A percentile compares a stretch with the other conserved stretches of the same genome.
phyloP scores from a whole-genome alignment of 352 stramenopile species.

The Phytophthora syringae region DNA sequence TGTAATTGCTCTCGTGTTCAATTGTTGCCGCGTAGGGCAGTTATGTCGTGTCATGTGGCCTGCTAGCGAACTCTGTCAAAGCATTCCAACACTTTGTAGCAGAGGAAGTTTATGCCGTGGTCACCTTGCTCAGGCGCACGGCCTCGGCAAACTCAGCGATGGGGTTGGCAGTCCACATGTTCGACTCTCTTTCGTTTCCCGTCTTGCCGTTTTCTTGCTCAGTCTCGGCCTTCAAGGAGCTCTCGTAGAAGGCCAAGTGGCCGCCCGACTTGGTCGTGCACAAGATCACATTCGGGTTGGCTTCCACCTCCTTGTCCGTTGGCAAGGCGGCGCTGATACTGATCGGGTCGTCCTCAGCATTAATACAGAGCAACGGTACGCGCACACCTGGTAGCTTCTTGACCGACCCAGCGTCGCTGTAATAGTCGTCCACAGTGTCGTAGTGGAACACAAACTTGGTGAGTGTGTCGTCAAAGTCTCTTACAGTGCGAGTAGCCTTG shows the following conservation, averaged over 20 bases:
- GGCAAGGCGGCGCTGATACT: slow-evolving; percentile 47
- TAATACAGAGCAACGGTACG: slow-evolving; percentile 72
- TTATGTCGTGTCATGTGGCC: background rate
- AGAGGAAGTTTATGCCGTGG: slow-evolving; percentile 8
- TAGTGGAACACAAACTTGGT: slow-evolving; percentile 69
- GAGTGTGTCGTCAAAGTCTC: slow-evolving; percentile 70
- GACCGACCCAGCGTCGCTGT: slow-evolving; percentile 57
- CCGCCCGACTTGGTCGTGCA: slow-evolving; percentile 67
- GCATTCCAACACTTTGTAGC: background rate
- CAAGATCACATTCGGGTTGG: slow-evolving; percentile 71
- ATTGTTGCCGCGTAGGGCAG: slow-evolving; percentile 2
- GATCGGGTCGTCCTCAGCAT: slow-evolving; percentile 70
- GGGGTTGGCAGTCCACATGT: slow-evolving; percentile 56
- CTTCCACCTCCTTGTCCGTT: slow-evolving; percentile 32
- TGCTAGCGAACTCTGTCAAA: background rate
- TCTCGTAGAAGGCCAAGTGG: slow-evolving; percentile 77
- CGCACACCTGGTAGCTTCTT: slow-evolving; percentile 42
- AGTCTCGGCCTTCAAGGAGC: slow-evolving; percentile 18
- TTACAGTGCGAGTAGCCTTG: slow-evolving; percentile 40
- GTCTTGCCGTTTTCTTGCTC: slow-evolving; percentile 17
- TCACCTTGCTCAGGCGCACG: slow-evolving; percentile 36
- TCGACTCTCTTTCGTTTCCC: slow-evolving; percentile 4
- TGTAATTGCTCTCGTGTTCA: too few species aligned
- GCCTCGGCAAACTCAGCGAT: slow-evolving; percentile 66
- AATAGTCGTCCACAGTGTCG: slow-evolving; percentile 65